Conservation (phyloP, 1,139 yeast species). For the Zygoascus hellenicus region DNA sequence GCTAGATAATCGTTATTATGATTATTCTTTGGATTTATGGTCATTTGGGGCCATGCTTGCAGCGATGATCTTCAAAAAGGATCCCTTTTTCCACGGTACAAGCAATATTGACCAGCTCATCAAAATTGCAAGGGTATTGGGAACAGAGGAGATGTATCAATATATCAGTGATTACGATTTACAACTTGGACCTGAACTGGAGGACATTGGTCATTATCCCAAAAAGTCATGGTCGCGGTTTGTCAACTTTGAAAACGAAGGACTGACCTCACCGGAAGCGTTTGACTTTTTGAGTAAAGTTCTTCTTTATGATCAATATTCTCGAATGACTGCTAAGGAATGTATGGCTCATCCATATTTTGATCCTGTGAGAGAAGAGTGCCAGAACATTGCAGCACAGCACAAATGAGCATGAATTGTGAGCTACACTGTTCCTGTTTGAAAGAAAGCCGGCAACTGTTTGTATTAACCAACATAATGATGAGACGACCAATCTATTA, state of each 20-base stretch:
- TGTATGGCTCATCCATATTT: slow-evolving; percentile 83
- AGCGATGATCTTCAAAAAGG: slow-evolving; percentile 91
- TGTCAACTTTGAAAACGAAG: slow-evolving; percentile 62
- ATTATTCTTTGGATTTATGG: slow-evolving; percentile 90
- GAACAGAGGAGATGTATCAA: slow-evolving; percentile 69
- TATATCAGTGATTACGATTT: slow-evolving; percentile 70
- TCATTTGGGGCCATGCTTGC: slow-evolving; percentile 95
- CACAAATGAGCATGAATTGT: too few species aligned
- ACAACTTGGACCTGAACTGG: slow-evolving; percentile 72
- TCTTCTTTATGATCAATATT: slow-evolving; percentile 80
- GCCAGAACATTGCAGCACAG: too few species aligned
- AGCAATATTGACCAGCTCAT: slow-evolving; percentile 91
- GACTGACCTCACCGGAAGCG: slow-evolving; percentile 59
- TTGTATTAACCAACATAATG: too few species aligned
- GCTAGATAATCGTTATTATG: slow-evolving; percentile 82
- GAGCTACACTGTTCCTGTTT: too few species aligned
- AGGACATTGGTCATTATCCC: slow-evolving; percentile 63
- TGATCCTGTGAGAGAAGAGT: slow-evolving; percentile 26
- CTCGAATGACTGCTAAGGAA: slow-evolving; percentile 83
- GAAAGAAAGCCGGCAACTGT: too few species aligned
- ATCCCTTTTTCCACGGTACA: slow-evolving; percentile 93
- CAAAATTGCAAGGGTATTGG: slow-evolving; percentile 83
- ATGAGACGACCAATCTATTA: too few species aligned
- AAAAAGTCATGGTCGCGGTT: slow-evolving; percentile 80
- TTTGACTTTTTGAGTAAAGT: slow-evolving; percentile 73